phyloP scores from a whole-genome alignment of 345 rosid species.

The Turritis glabra region DNA sequence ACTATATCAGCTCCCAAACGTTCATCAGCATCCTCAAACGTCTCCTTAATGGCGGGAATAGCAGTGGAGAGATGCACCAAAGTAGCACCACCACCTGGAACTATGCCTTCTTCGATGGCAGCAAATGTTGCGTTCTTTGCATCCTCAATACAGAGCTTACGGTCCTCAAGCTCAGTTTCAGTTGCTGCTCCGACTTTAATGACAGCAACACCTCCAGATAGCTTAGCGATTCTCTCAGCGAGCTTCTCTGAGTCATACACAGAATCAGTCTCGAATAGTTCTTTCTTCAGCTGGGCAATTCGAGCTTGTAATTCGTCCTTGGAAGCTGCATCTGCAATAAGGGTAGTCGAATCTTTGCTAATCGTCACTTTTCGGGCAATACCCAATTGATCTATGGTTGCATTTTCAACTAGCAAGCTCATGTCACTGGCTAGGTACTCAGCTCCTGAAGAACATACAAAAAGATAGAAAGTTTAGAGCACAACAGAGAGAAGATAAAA shows the following conservation, averaged over 20 bases:
- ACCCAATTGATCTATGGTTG: conserved; percentile 85
- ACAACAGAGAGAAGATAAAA: background rate
- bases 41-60: conserved; percentile 79
- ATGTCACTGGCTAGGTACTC: conserved; percentile 88
- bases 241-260: conserved; percentile 84
- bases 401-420: conserved; percentile 73
- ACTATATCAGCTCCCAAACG: conserved; percentile 92
- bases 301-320: conserved; percentile 90
- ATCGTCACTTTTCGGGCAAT: conserved; percentile 80
- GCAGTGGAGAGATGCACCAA: conserved; percentile 74
- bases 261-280: conserved; percentile 88
- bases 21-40: conserved; percentile 76
- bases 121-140: conserved; percentile 98
- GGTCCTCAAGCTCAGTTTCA: conserved; percentile 95
- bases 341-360: conserved; percentile 77
- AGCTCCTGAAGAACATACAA: conserved; percentile 57
- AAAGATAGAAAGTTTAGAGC: background rate
- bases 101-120: conserved; percentile 97
- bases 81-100: conserved; percentile 97
- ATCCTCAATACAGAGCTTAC: conserved; percentile 91
- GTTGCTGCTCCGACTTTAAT: conserved; percentile 99
- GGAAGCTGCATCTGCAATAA: conserved; percentile 92
- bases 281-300: conserved; percentile 80
- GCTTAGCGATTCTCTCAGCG: conserved; percentile 93
- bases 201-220: conserved; percentile 97